Evolutionary conservation across 1,284 basidiomycete species (phyloP), one percentile per base, ranked within the genome.

Genomic region (Apiotrichum domesticum): DNA sequence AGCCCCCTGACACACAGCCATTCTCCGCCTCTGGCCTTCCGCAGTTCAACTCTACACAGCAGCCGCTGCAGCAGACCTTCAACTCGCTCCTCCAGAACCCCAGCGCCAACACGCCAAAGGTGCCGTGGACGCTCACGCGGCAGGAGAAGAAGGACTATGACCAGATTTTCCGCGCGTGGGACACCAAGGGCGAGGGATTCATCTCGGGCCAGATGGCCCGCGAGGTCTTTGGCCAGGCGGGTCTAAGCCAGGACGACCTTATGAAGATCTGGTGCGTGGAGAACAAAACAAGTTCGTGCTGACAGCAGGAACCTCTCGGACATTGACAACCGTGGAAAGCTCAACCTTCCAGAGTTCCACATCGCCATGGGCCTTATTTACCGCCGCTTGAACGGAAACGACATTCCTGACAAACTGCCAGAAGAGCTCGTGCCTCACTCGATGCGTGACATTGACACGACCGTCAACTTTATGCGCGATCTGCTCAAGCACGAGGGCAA

Each of bases 301-400:
- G 40, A 4, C 34, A 15, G n/a, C 65, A 94, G 91, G 91, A 87
- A 85, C 35, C 81, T 96, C 8, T 88, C 91, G 33, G 93, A 97
- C 76, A 82, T 83, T 43, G 87, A 92, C 66, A 91, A 96, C 77
- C 85, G 90, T 40, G 93, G 93, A 35, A 94, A 92, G 77, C 83
- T 97, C 56, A 98, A 97, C 71, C 80, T 95, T 46, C 88, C 91
- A 32, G 95, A 98, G 74, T 99, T 99, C 76, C 93, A 98, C 73
- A 90, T 98, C 55, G 96, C 95, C 1, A 99, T 99, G 95, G 94
- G 90, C 58, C 80, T 98, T 56, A 97, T 98, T 72, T 98, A 95
- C 78, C 86, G 95, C 69, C 91, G 84, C 44, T 80, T 97, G 43
- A 97, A 96, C 72, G 95, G 96, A 8, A 95, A 92, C 75, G 84